Base-by-base conservation (phyloP, 768 basidiomycete species). In the Trametes meyenii region DNA sequence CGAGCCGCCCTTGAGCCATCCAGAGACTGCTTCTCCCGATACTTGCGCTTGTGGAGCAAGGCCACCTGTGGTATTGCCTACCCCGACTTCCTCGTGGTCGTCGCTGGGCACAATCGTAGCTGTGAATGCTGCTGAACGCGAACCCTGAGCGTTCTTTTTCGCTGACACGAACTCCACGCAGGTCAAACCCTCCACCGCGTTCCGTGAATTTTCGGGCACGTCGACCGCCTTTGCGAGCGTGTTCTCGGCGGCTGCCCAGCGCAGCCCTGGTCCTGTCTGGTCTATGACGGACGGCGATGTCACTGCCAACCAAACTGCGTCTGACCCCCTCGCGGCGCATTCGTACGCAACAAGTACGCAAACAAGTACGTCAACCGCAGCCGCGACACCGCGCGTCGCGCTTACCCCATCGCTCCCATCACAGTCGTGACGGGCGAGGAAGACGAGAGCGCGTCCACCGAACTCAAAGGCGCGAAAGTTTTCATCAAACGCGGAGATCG, bases 361-460 rank as follows among this genome's bases (percentile, higher is more conserved):
- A 43, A 60, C 51, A 13, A 50, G 67, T 67, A 24, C 21, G 57
- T 57, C 12, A 19, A 5, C n/a, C 45, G 8, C 11, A 10, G 8
- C n/a, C 19, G 21, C 35, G 1, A 5, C 35, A 11, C 17, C 24
- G 29, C 38, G 24, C 54, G 11, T 17, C 2, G 26, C 4, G 40
- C 52, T 50, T 17, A 60, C 38, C 6, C 23, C 35, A 50, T 50
- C 26, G 21, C 29, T 42, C 45, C 38, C 43, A 14, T 35, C 40
- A 23, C 36, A 83, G 82, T 72, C 67, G 24, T 79, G 36, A 89
- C 87, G 1, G 88, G 88, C 11, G 88, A 90, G 67, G 88, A 90
- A 69, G 78, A 82, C 49, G 88, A 90, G 71, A 75, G 78, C 11
- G 76, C 84, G 10, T 71, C 77, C 62, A 69, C 81, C 49, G 87